Percentiles rank a stretch among this genome's conserved stretches.
phyloP scores from a whole-genome alignment of 768 basidiomycete genomes.

The Naganishia vishniacii region DNA sequence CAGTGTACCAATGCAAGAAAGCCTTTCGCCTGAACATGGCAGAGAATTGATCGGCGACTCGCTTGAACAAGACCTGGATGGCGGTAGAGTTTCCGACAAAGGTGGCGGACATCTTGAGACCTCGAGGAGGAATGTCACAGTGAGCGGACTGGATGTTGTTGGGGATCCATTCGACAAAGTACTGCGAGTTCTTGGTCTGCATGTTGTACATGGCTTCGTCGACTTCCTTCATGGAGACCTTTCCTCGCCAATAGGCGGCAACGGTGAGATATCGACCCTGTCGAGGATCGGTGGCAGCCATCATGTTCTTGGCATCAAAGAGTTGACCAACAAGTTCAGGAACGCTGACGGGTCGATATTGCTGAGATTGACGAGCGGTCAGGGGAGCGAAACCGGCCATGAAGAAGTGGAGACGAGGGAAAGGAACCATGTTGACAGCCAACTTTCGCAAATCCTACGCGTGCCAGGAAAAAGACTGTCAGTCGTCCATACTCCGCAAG shows the following conservation, averaged over 20 bases:
- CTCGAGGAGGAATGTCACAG: constrained; percentile 90
- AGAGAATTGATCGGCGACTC: constrained; percentile 95
- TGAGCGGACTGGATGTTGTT: constrained; percentile 97
- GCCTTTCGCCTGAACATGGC: constrained; percentile 96
- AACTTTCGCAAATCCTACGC: constrained; percentile 78
- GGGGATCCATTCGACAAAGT: constrained; percentile 99
- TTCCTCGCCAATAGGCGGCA: constrained; percentile 96
- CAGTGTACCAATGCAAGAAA: constrained; percentile 79
- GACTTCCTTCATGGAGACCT: constrained; percentile 99
- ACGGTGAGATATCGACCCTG: constrained; percentile 98
- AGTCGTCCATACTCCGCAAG: constrained; percentile 49
- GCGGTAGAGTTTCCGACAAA: constrained; percentile 97
- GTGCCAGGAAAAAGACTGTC: constrained; percentile 33
- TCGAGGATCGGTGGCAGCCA: constrained; percentile 95
- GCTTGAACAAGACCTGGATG: constrained; percentile 97
- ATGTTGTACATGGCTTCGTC: constrained; percentile 99
- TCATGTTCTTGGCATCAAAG: constrained; percentile 95
- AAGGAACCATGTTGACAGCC: constrained; percentile 88
- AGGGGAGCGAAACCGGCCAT: constrained; percentile 93
- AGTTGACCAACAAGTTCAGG: constrained; percentile 98
- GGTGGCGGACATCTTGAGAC: constrained; percentile 92
- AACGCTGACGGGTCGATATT: constrained; percentile 93
- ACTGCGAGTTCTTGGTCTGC: constrained; percentile 86
- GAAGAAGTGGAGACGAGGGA: constrained; percentile 95
- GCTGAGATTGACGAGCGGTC: constrained; percentile 66